phyloP scores from a whole-genome alignment of 108 stramenopile species.

The Nitzschia inconspicua region DNA sequence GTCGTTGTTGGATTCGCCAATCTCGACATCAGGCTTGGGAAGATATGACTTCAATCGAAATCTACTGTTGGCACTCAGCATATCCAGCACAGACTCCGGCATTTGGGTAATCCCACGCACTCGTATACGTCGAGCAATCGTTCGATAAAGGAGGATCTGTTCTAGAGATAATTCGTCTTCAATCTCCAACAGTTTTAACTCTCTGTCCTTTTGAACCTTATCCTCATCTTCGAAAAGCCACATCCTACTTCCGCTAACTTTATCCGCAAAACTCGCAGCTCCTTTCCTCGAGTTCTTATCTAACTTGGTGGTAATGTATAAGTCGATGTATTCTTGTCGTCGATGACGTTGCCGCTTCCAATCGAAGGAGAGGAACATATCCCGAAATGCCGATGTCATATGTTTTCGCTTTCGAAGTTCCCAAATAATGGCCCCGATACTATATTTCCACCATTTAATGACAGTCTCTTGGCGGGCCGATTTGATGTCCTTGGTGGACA shows the following conservation, averaged over 20 bases:
- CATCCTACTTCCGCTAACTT: background rate
- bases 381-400: slow-evolving; percentile 25
- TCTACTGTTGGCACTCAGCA: slow-evolving; percentile 2
- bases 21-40: background rate
- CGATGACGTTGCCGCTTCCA: slow-evolving; percentile 54
- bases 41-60: background rate
- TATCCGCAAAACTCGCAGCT: background rate
- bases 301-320: slow-evolving; percentile 45
- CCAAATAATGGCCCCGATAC: slow-evolving; percentile 34
- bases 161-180: slow-evolving; percentile 71
- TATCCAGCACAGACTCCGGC: slow-evolving; percentile 26
- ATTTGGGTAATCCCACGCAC: slow-evolving; percentile 34
- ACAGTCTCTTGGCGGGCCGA: slow-evolving; percentile 25
- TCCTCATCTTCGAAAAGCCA: slow-evolving; percentile 16
- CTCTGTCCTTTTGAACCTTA: slow-evolving; percentile 3
- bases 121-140: slow-evolving; percentile 41
- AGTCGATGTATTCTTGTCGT: slow-evolving; percentile 59
- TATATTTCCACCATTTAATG: slow-evolving; percentile 70
- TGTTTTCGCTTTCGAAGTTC: slow-evolving; percentile 51
- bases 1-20: background rate
- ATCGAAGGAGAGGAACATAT: slow-evolving; percentile 35
- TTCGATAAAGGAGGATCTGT: slow-evolving; percentile 65
- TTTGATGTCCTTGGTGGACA: too few relatives aligned
- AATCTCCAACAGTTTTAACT: slow-evolving; percentile 35
- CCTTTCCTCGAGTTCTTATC: background rate